phyloP scores from a whole-genome alignment of 441 rosid genomes.

The Pelargonium myrrhifolium region DNA sequence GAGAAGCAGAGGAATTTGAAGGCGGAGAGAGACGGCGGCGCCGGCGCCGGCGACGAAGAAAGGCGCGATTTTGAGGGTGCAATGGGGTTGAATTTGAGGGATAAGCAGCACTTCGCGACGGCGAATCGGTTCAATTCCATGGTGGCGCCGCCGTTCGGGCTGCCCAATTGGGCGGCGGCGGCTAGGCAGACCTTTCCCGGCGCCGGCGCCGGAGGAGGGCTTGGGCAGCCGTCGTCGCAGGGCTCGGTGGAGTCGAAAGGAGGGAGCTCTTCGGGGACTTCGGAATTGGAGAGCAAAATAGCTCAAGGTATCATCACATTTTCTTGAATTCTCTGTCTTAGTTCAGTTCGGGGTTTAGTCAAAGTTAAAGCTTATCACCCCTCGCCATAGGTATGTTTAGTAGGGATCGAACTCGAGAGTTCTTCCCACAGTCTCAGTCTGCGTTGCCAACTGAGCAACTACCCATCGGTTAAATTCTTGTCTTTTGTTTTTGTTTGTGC shows the following conservation, averaged over 20 bases:
- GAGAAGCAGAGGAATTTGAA: constrained; percentile 53
- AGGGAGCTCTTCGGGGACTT: constrained; percentile 38
- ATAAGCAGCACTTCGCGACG: constrained; percentile 1
- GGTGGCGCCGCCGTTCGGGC: not conserved
- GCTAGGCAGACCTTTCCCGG: constrained; percentile 13
- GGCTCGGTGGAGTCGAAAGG: constrained; percentile 43
- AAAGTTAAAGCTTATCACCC: too few species aligned
- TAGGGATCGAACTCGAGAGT: too few species aligned
- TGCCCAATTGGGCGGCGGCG: not conserved
- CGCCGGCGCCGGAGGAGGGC: constrained; percentile 3
- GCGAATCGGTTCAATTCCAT: not conserved
- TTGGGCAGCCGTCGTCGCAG: constrained; percentile 18
- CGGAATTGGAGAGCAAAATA: constrained; percentile 37
- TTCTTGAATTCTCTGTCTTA: too few species aligned
- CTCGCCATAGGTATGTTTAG: too few species aligned
- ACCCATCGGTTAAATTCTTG: too few species aligned
- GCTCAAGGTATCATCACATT: constrained; percentile 30
- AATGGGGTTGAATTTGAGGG: not conserved
- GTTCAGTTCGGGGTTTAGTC: too few species aligned
- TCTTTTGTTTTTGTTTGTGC: too few species aligned
- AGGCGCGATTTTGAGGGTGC: not conserved
- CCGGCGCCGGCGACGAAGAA: not conserved
- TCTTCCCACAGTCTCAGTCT: too few species aligned
- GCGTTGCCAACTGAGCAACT: too few species aligned
- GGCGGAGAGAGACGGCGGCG: not conserved